Percentiles rank a stretch among this genome's conserved stretches.
phyloP scores from a whole-genome alignment of 257 asterid species.

The Ocimum tenuiflorum region DNA sequence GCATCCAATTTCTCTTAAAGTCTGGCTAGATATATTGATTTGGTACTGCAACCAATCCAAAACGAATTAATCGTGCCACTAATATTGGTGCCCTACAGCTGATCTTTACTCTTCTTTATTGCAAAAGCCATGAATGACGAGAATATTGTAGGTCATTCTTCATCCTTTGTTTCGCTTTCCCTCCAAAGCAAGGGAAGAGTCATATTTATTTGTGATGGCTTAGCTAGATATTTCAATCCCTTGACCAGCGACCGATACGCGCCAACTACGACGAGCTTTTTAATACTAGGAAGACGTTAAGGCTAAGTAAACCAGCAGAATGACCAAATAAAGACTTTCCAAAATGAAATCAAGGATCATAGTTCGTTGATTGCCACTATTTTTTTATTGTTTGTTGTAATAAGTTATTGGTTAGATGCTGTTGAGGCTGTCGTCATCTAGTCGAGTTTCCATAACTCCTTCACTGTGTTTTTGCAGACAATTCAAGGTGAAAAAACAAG shows the following conservation, averaged over 20 bases:
- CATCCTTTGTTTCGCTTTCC: slow-evolving; percentile 1
- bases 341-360: background rate
- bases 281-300: background rate
- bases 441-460: background rate
- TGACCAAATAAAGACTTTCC: background rate
- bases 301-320: background rate
- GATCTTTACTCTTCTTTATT: background rate
- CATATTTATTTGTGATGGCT: slow-evolving; percentile 1
- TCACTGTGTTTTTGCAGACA: slow-evolving; percentile 36
- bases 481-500: slow-evolving; percentile 49
- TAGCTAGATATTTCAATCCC: slow-evolving; percentile 18
- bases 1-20: background rate
- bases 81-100: slow-evolving; percentile 1
- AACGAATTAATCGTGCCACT: background rate
- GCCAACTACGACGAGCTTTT: background rate
- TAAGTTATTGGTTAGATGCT: background rate
- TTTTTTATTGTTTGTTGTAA: background rate
- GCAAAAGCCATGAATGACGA: slow-evolving; percentile 7
- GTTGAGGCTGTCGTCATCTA: background rate
- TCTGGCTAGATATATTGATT: slow-evolving; percentile 2
- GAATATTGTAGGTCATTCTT: slow-evolving; percentile 8
- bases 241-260: background rate
- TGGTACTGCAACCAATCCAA: background rate
- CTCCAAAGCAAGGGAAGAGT: background rate
- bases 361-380: no score